Base-by-base conservation (phyloP, 2,329 filamentous ascomycete species). In the Lizonia empirigonia region DNA sequence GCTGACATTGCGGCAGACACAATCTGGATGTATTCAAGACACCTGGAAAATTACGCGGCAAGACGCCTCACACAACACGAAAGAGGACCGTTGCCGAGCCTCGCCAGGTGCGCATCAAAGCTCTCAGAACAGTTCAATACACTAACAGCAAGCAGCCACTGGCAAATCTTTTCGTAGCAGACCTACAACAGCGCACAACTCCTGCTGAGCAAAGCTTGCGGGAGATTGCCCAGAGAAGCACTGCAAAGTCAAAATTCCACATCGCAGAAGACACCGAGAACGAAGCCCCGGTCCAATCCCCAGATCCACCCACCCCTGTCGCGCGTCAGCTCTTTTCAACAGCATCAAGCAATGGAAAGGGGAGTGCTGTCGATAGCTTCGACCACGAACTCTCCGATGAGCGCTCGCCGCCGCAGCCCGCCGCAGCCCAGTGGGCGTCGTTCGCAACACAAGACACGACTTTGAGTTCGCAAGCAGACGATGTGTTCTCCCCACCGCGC, bases 11-110 rank as follows among this genome's bases (percentile, higher is more conserved):
- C 19, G 18, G 12, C 20, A 97, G 94, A 56, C 93, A 93, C 71
- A 87, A 97, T 53, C 84, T 90, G 57, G 93, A 97, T 65, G 86
- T 95, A n/a, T 97, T 97, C 79, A 99, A 97, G 71, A 94, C 90
- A 29, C 90, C 90, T 3, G 89, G 89, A 49, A 93, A 91, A 70
- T 76, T 94, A 70, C 86, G 89, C 59, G 89, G 87, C 47, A 92
- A 91, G 77, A 93, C 89, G 22, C 89, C 90, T 33, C 82, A 87
- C 55, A 91, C 89, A 15, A 78, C 78, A 26, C 83, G 85, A 48
- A 91, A 88, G 69, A 75, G 74, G 39, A 75, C 77, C 8, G 52
- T 53, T 6, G 72, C 75, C 20, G 85, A 88, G 69, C 73, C 79
- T 24, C 83, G 89, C 64, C 82, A 85, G 56, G 88, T 90, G 78